Evolutionary conservation across 2,329 filamentous ascomycete species (phyloP), one percentile per base, ranked within the genome.

Genomic region (Anisogramma anomala): DNA sequence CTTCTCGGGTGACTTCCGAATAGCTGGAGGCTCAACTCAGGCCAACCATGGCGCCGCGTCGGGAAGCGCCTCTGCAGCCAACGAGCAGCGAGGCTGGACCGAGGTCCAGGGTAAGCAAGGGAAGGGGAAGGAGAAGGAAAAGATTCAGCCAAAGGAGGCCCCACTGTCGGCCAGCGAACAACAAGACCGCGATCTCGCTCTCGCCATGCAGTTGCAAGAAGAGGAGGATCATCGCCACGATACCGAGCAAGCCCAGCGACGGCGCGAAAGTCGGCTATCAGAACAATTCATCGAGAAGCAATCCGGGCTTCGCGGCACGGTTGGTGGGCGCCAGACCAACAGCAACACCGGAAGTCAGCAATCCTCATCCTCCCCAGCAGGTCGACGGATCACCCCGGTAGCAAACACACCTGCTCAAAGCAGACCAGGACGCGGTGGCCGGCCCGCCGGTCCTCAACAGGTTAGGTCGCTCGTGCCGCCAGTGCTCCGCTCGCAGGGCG

Each of bases 201-300:
- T 96, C 3, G 88, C 89, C 0, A 68, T 98, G 6, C 91, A 96
- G 55, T 72, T 95, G 1, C 89, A 96, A 57, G 91, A 96, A 54
- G 87, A 94, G 57, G 89, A 96, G 58, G 86, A 95, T 49, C 79
- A 86, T 53, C 73, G 78, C 11, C 77, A 87, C 48, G 72, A 74
- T n/a, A 51, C 55, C 6, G 71, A 76, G 36, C 71, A 77, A 36
- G 75, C 73, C 8, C 72, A 79, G 1, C 70, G 79, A 6, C 67
- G 69, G 9, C 68, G 76, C n/a, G 79, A 87, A 57, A 77, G 76
- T 41, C 65, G 76, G 43, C 66, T 84, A 1, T 83, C 79, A 0
- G 78, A 82, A 53, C 76, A 79, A 47, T 83, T 72, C 49, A 82
- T 87, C 42, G 75, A 82, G 50, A 76, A 77, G 48, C 74, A 80